Evolutionary conservation across 495 filamentous ascomycete species (phyloP).

Genomic region (Lasiosphaeris hirsuta): DNA sequence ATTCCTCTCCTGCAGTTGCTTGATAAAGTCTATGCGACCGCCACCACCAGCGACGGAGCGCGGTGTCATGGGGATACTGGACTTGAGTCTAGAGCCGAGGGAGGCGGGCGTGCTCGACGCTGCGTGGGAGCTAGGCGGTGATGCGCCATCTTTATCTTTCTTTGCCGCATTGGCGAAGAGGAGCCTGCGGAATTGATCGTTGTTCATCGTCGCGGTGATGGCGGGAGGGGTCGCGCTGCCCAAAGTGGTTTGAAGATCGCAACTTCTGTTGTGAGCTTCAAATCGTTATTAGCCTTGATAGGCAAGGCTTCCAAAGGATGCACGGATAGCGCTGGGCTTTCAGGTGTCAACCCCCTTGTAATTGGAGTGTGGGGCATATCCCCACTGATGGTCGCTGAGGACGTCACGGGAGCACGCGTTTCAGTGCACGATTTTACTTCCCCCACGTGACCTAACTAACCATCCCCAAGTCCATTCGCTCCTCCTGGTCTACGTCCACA

Average conservation of each 20-base stretch:
- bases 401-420: no score
- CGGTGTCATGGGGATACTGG: conserved; percentile 84
- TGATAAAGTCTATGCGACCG: conserved; percentile 66
- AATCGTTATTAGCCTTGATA: not conserved
- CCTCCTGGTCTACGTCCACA: no score
- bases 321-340: not conserved
- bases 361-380: no score
- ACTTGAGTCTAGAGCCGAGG: conserved; percentile 64
- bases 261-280: not conserved
- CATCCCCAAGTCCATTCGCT: no score
- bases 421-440: no score
- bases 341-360: no score
- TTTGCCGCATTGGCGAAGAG: conserved; percentile 48
- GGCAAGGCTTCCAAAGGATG: not conserved
- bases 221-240: no score
- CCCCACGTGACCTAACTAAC: no score
- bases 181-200: conserved; percentile 92
- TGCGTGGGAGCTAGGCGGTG: conserved; percentile 28
- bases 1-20: conserved; percentile 78
- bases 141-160: conserved; percentile 41
- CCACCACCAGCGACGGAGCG: conserved; percentile 57
- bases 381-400: no score
- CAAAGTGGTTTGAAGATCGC: not conserved
- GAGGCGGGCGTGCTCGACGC: conserved; percentile 33
- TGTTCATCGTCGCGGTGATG: conserved; percentile 66